These are phyloP conservation scores for Dactylellina haptotyla DNA, from an alignment of 2,329 filamentous ascomycete genomes.

Conservation along the genomic window DNA sequence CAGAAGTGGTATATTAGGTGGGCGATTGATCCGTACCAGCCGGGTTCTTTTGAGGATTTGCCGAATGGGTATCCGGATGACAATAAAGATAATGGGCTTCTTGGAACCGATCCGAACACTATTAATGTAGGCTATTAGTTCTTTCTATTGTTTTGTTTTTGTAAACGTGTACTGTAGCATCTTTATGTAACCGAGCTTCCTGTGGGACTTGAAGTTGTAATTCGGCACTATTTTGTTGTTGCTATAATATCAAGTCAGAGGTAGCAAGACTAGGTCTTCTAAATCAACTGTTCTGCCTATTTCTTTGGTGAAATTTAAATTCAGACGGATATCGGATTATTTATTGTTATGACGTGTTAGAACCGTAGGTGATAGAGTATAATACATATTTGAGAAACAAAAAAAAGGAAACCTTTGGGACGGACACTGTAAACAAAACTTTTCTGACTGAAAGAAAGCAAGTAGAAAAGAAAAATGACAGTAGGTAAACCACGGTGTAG, in stretches of 20 bases:
- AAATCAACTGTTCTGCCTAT: no score
- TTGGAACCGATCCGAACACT: slow-evolving; percentile 14
- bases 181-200: no score
- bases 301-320: no score
- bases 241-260: no score
- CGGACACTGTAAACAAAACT: not conserved
- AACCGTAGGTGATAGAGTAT: slow-evolving; percentile 3
- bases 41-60: not conserved
- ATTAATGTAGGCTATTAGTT: no score
- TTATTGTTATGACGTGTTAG: not conserved
- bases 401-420: not conserved
- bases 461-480: not conserved
- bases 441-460: slow-evolving; percentile 12
- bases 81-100: slow-evolving; percentile 22
- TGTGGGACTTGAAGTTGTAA: no score
- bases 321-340: no score
- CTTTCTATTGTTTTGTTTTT: no score
- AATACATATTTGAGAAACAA: slow-evolving; percentile 25
- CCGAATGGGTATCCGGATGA: slow-evolving; percentile 5
- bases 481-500: not conserved
- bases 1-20: slow-evolving; percentile 18
- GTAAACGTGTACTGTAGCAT: no score
- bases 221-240: no score
- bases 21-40: slow-evolving; percentile 31
- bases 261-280: no score